Base-by-base conservation (phyloP, 2,329 filamentous ascomycete species). In the Didymella pinodella region DNA sequence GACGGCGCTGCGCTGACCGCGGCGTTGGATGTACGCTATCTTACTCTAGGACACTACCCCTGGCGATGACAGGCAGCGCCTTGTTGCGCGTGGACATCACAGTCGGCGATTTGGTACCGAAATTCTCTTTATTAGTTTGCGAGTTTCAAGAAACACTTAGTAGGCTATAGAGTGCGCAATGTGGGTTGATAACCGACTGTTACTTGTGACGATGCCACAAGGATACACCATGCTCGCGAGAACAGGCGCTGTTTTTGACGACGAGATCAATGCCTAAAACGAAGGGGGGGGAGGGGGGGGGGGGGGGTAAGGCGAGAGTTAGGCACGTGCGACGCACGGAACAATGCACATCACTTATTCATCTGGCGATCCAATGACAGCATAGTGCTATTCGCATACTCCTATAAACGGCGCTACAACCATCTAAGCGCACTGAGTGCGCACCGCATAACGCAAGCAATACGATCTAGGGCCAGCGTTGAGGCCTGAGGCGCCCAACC, bases 11-110 rank as follows among this genome's bases (percentile, higher is more conserved):
- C 54, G 49, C 54, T 54, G 66, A 68, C 72, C 71, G 68, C 62
- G 65, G 68, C 54, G 52, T 61, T 66, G 72, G 72, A 69, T 65
- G 63, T 54, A 50, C 56, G 60, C 71, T 70, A 73, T 59, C 50
- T 65, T 66, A 55, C 29, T 67, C 66, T 49, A 43, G 66, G 65
- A 38, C 4, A 7, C 45, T 41, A 48, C 57, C 57, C 65, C 62
- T 64, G 54, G 58, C 28, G 31, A 48, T 38, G 54, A 59, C 47
- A 31, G 51, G 28, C 32, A 48, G 40, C 45, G 54, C 18, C 22
- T 14, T 22, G 43, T 41, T 62, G 59, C 43, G 25, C 14, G 41
- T 25, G 49, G n/a, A 40, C 41, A 29, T 20, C 18, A 38, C 25
- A n/a, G 38, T 28, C 36, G 22, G 29, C 6, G 32, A 2, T 7